These are phyloP conservation scores for Neurospora sp. DNA, from an alignment of 495 filamentous ascomycete species.

Conservation along the genomic window DNA sequence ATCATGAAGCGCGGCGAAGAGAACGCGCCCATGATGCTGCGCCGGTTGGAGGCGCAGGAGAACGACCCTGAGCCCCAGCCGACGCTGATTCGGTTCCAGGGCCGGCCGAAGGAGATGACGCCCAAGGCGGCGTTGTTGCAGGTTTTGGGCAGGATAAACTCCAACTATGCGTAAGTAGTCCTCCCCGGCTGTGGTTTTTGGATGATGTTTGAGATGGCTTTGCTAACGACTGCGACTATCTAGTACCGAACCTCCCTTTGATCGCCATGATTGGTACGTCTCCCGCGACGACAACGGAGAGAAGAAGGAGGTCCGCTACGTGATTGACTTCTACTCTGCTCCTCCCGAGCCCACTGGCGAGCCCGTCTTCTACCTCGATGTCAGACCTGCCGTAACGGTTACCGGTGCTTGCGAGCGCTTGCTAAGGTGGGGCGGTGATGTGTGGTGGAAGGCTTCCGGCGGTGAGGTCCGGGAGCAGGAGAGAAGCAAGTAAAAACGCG, in stretches of 20 bases:
- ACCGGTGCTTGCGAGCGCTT: conserved; percentile 71
- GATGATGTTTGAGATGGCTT: neutral
- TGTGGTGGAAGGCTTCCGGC: conserved; percentile 86
- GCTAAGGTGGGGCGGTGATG: conserved; percentile 83
- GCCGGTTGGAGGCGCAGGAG: conserved; percentile 26
- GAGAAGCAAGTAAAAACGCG: neutral
- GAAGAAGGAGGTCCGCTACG: conserved; percentile 73
- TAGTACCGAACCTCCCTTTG: conserved; percentile 80
- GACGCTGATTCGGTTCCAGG: conserved; percentile 74
- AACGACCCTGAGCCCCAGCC: conserved; percentile 38
- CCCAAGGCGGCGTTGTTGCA: conserved; percentile 80
- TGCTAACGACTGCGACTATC: neutral
- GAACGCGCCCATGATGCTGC: conserved; percentile 24
- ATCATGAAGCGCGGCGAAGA: conserved; percentile 65
- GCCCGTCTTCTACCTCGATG: conserved; percentile 93
- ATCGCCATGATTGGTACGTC: conserved; percentile 96
- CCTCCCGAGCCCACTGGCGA: conserved; percentile 81
- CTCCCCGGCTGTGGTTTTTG: neutral
- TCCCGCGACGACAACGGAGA: conserved; percentile 51
- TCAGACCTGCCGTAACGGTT: conserved; percentile 89
- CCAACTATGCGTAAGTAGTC: conserved; percentile 56
- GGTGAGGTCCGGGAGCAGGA: conserved; percentile 40
- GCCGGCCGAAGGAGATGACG: conserved; percentile 76
- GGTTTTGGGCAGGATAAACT: conserved; percentile 61
- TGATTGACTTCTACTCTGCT: conserved; percentile 96